Base-by-base conservation (phyloP, 2,329 filamentous ascomycete species). In the Xylariales sp. region DNA sequence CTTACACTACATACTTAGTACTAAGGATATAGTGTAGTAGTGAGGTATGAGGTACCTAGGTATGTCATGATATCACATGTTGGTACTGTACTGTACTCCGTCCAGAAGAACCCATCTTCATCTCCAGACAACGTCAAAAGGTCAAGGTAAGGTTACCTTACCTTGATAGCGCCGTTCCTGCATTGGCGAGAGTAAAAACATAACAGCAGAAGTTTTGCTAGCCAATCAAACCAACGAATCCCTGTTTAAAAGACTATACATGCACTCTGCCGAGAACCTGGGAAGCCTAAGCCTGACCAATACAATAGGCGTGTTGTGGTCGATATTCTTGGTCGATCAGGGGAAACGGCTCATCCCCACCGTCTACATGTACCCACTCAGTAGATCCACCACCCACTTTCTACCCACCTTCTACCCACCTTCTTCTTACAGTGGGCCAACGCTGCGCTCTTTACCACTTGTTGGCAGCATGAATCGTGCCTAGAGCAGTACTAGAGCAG, bases 201-300 rank as follows among this genome's bases (percentile, higher is more conserved):
- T 23, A 23, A 23, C 23, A 23, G 23, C 30, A 52, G 6, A 16
- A n/a, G 10, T 41, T 49, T 57, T 32, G 7, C 32, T 34, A 3
- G 16, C 23, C 43, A n/a, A 58, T 43, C 28, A 16, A 3, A 18
- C 23, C 43, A n/a, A 58, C 34, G n/a, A 16, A 28, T 48, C 57
- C 53, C 53, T 56, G 41, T 30, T 14, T 10, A 14, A 32, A 32
- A 14, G 54, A 56, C 12, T 10, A 23, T 43, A 10, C 30, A 32
- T 16, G 48, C 49, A 62, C 34, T 12, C 52, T 58, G 62, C 62
- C 56, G 59, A 67, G 64, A 53, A 34, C 41, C 65, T 57, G 46
- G 50, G 30, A 43, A 55, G 14, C 43, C 30, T 48, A 14, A 28
- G 56, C 12, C 45, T 59, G 34, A 12, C 54, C 59, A 67, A 64